These are phyloP conservation scores for Fusarium pseudograminearum DNA, from an alignment of 2,329 filamentous ascomycete genomes.

Conservation along the genomic window DNA sequence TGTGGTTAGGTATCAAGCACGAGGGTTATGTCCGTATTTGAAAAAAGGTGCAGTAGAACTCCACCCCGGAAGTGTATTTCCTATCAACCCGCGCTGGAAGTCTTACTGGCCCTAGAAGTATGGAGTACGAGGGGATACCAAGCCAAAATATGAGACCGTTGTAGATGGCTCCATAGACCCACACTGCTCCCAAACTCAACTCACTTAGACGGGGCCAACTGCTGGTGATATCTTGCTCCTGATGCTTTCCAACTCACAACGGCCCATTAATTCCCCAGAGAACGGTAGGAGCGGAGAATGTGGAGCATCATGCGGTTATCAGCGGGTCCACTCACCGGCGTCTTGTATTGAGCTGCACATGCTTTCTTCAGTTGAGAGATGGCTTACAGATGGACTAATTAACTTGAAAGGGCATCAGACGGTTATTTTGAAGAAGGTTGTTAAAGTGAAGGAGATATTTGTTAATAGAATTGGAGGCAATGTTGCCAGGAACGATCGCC, in stretches of 20 bases:
- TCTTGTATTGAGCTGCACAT: slow-evolving; percentile 53
- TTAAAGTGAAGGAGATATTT: slow-evolving; percentile 87
- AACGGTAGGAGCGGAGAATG: slow-evolving; percentile 28
- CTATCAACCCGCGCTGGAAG: neutral
- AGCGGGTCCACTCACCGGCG: slow-evolving; percentile 30
- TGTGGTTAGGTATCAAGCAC: neutral
- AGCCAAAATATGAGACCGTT: neutral
- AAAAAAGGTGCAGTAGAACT: slow-evolving; percentile 20
- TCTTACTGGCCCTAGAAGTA: neutral
- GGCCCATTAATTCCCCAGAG: slow-evolving; percentile 14
- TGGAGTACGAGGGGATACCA: neutral
- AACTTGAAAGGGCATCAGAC: slow-evolving; percentile 86
- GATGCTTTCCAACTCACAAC: neutral
- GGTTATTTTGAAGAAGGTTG: slow-evolving; percentile 83
- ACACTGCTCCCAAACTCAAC: neutral
- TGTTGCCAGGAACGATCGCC: slow-evolving; percentile 88
- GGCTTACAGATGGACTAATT: slow-evolving; percentile 68
- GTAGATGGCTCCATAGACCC: no score
- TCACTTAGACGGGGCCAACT: neutral
- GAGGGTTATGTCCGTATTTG: slow-evolving; percentile 14
- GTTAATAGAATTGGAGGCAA: slow-evolving; percentile 77
- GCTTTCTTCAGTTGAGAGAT: slow-evolving; percentile 80
- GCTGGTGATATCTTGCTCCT: neutral
- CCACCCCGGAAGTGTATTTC: slow-evolving; percentile 10
- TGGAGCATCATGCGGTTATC: slow-evolving; percentile 37